A percentile compares a stretch with the other conserved stretches of the same genome.
These are phyloP conservation scores for Fusarium euwallaceae DNA, from an alignment of 2,329 filamentous ascomycete species.

Conservation along the genomic window DNA sequence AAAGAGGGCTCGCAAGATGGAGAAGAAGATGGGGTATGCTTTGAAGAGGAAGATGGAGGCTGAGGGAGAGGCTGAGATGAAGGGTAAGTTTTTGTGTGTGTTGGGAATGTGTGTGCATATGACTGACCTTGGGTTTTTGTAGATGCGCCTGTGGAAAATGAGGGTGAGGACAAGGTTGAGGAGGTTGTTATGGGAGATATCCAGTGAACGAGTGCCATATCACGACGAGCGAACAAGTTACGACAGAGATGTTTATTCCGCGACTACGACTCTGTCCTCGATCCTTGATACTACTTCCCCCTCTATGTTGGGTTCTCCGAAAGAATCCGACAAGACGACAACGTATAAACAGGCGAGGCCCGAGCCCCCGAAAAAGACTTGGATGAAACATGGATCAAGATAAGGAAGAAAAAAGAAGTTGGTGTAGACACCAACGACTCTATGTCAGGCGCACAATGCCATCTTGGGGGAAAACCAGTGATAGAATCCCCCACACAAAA, in stretches of 20 bases:
- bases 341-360: neutral
- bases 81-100: slow-evolving; percentile 51
- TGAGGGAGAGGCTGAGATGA: slow-evolving; percentile 64
- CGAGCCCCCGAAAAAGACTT: neutral
- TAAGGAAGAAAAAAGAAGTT: neutral
- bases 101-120: slow-evolving; percentile 8
- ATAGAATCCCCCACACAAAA: neutral
- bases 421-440: neutral
- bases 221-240: neutral
- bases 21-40: slow-evolving; percentile 66
- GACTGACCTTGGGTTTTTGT: slow-evolving; percentile 8
- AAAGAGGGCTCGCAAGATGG: slow-evolving; percentile 69
- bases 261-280: neutral
- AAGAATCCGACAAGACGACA: neutral
- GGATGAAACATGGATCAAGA: neutral
- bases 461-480: neutral
- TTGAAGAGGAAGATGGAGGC: slow-evolving; percentile 65
- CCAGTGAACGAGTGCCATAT: slow-evolving; percentile 27
- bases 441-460: neutral
- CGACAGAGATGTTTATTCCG: neutral
- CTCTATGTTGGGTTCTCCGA: neutral
- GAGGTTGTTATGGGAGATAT: slow-evolving; percentile 49
- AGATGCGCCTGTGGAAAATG: slow-evolving; percentile 43
- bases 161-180: slow-evolving; percentile 29
- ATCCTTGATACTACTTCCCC: neutral